Evolutionary conservation across 306 rosid genomes (phyloP).

Genomic region (Pachyrhizus erosus): DNA sequence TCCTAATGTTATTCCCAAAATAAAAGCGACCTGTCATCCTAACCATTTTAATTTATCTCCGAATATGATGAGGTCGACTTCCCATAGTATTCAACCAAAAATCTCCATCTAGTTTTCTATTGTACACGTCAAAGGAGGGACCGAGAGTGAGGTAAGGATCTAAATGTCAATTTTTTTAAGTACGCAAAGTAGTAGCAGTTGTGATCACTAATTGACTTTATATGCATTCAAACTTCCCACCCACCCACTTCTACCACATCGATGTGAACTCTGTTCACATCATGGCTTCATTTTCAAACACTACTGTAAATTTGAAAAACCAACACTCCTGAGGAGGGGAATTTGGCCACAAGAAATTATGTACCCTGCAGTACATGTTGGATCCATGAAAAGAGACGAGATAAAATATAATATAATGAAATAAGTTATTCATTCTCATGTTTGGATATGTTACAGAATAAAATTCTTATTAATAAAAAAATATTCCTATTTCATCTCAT

Average conservation of each 20-base stretch:
- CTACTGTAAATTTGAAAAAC: not conserved
- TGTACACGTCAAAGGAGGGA: not conserved
- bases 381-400: not conserved
- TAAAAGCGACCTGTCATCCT: too few relatives aligned
- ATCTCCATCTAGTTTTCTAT: not conserved
- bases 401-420: too few relatives aligned
- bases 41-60: not conserved
- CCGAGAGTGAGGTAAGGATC: not conserved
- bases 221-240: not conserved
- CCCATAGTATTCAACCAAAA: not conserved
- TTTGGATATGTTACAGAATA: too few relatives aligned
- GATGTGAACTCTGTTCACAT: not conserved
- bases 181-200: not conserved
- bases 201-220: not conserved
- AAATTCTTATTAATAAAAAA: too few relatives aligned
- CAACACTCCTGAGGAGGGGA: not conserved
- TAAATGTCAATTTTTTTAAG: not conserved
- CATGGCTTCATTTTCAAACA: slow-evolving; percentile 16
- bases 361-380: not conserved
- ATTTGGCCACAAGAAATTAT: not conserved
- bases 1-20: too few relatives aligned
- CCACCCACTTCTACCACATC: not conserved
- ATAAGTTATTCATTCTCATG: too few relatives aligned
- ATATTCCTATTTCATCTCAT: not conserved
- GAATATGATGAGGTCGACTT: not conserved